Evolutionary conservation across 306 rosid species (phyloP), one percentile per base, ranked within the genome.

Genomic region (Trichosanthes cucumerina): DNA sequence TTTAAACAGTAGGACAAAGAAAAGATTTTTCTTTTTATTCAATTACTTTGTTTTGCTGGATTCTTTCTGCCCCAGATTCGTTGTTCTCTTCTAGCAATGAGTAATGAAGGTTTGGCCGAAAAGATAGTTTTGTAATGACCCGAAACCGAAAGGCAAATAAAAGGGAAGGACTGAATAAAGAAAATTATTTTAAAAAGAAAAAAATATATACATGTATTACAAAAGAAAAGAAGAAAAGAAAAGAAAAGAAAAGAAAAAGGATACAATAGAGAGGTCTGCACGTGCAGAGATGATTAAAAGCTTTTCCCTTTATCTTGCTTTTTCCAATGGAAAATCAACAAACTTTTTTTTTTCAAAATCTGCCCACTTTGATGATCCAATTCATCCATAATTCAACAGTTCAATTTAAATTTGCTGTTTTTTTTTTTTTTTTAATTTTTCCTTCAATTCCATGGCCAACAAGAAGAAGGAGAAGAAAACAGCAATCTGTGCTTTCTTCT

Each of bases 251-350:
- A 5, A 26, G 16, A 36, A 39, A 66, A 66, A 33, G 23, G 74
- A 38, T 39, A 19, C 10, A 39, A 69, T 21, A 21, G 54, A 28
- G 66, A 69, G 74, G 46, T 69, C 52, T 66, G 65, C 78, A 63
- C 64, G 60, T 81, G 82, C 56, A 85, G 64, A 79, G 79, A 71
- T 58, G 47, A 81, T 56, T 54, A 64, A 81, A 68, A 49, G 58
- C 11, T 33, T 43, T 36, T 43, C 5, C 15, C 54, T 52, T 41
- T 69, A 9, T 10, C 2, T 46, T 10, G 14, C 44, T 58, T 24
- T 80, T 59, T 33, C 50, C 23, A 43, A 79, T 41, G 9, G 13
- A 38, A 49, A 79, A n/a, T 52, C 79, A 68, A 71, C 59, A 36
- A 33, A 63, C 14, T 33, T 69, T 69, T 69, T 69, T n/a, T n/a